Evolutionary conservation across 2,329 filamentous ascomycete species (phyloP).

Genomic region (Verticillium nonalfalfae): DNA sequence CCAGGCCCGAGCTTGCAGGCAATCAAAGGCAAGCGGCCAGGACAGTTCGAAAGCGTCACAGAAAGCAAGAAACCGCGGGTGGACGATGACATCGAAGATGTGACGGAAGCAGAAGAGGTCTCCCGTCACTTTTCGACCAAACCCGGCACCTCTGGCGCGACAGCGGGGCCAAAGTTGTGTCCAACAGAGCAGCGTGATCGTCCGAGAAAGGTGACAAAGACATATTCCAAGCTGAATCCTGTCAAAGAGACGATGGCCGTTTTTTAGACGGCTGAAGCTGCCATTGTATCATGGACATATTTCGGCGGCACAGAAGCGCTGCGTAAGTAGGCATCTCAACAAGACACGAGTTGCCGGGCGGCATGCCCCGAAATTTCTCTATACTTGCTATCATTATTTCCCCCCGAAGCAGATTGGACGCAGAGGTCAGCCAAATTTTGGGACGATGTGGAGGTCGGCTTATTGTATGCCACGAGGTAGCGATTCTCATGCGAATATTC

Average conservation of each 20-base stretch:
- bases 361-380: no score
- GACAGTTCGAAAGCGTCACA: not conserved
- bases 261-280: no score
- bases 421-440: not conserved
- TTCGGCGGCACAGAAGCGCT: no score
- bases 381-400: no score
- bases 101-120: not conserved
- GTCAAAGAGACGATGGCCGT: not conserved
- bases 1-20: not conserved
- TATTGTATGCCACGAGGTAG: not conserved
- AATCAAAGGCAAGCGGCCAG: not conserved
- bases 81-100: not conserved
- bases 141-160: not conserved
- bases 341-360: no score
- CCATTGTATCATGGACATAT: no score
- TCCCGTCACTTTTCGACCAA: not conserved
- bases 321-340: no score
- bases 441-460: not conserved
- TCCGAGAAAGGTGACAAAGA: not conserved
- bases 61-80: not conserved
- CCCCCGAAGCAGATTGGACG: no score
- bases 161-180: not conserved
- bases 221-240: not conserved
- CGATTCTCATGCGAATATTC: not conserved
- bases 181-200: not conserved